phyloP scores from a whole-genome alignment of 2,329 filamentous ascomycete species.

The Fusarium sp. region DNA sequence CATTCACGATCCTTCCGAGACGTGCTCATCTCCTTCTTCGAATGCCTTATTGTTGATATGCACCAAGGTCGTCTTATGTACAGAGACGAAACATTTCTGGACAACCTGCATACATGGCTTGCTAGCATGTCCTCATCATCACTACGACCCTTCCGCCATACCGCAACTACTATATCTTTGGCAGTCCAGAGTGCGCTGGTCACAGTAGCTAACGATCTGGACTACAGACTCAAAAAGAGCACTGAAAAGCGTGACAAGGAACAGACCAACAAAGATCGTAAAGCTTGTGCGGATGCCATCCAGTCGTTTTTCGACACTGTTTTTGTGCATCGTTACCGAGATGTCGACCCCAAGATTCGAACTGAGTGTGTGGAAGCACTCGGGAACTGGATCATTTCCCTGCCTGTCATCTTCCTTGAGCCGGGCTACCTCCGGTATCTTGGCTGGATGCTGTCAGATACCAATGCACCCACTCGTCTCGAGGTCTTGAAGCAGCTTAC shows the following conservation, averaged over 20 bases:
- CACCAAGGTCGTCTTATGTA: slow-evolving; percentile 86
- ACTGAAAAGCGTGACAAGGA: slow-evolving; percentile 77
- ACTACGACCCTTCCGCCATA: slow-evolving; percentile 91
- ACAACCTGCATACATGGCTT: slow-evolving; percentile 91
- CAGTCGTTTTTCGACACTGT: slow-evolving; percentile 90
- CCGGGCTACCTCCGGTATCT: slow-evolving; percentile 90
- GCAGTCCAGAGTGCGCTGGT: slow-evolving; percentile 82
- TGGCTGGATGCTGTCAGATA: slow-evolving; percentile 93
- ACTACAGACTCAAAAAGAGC: slow-evolving; percentile 78
- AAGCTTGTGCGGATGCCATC: slow-evolving; percentile 74
- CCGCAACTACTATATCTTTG: slow-evolving; percentile 84
- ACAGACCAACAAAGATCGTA: slow-evolving; percentile 73
- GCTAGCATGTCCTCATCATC: slow-evolving; percentile 88
- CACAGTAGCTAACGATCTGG: slow-evolving; percentile 73
- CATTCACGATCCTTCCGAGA: slow-evolving; percentile 80
- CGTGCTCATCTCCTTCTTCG: slow-evolving; percentile 80
- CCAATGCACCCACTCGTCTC: slow-evolving; percentile 74
- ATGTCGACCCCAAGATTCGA: slow-evolving; percentile 88
- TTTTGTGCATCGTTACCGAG: slow-evolving; percentile 94
- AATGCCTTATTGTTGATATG: slow-evolving; percentile 76
- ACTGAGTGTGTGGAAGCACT: slow-evolving; percentile 88
- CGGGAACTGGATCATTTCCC: slow-evolving; percentile 84
- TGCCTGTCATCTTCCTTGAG: slow-evolving; percentile 90
- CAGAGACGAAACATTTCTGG: slow-evolving; percentile 77
- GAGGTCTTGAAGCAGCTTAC: slow-evolving; percentile 87